Evolutionary conservation across 345 rosid species (phyloP).

Genomic region (Microcos paniculata): DNA sequence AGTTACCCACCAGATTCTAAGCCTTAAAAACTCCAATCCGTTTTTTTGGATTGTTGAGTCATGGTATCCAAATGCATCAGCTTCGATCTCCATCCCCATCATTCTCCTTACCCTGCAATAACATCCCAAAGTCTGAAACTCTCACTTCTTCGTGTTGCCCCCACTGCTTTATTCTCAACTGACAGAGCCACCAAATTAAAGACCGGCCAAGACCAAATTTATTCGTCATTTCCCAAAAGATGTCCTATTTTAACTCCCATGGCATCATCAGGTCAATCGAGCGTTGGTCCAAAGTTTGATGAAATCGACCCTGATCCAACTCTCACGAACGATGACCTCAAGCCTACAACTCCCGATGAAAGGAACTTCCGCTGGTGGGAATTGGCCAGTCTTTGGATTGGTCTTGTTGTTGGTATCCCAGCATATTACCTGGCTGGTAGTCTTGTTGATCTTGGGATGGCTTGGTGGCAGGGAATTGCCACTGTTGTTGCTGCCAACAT

Average conservation of each 20-base stretch:
- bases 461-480: constrained; percentile 99
- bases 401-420: constrained; percentile 95
- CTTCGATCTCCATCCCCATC: constrained; percentile 45
- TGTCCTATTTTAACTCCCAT: constrained; percentile 26
- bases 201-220: constrained; percentile 1
- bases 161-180: constrained; percentile 13
- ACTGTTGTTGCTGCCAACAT: constrained; percentile 81
- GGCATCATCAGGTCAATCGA: constrained; percentile 40
- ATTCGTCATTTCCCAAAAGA: constrained; percentile 4
- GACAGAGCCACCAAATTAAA: constrained; percentile 1
- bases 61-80: constrained; percentile 61
- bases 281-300: constrained; percentile 20
- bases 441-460: constrained; percentile 91
- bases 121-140: constrained; percentile 17
- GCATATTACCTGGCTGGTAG: constrained; percentile 86
- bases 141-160: not conserved
- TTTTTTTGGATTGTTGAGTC: not conserved
- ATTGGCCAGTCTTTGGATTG: constrained; percentile 95
- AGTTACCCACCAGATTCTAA: constrained; percentile 30
- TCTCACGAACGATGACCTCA: constrained; percentile 85
- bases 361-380: constrained; percentile 73
- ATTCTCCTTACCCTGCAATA: too few relatives aligned
- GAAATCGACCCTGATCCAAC: constrained; percentile 51
- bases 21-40: constrained; percentile 30
- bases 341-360: constrained; percentile 54